Evolutionary conservation across 2,329 filamentous ascomycete species (phyloP), one percentile per base, ranked within the genome.

Genomic region (Chrysoporthe austroafricana): DNA sequence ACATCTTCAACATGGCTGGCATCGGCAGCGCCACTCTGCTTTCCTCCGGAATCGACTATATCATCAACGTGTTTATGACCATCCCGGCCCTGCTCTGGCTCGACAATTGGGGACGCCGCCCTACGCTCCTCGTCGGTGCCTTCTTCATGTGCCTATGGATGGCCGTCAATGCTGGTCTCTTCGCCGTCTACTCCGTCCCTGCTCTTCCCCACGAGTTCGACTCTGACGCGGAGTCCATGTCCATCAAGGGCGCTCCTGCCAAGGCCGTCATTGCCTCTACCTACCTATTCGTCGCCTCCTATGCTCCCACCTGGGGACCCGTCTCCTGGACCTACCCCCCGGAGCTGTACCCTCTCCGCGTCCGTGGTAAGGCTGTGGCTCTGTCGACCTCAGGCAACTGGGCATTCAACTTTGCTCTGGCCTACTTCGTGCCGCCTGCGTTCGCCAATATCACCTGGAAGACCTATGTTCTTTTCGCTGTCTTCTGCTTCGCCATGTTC

Each of bases 21-120:
- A 80, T 90, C n/a, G 79, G 77, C 1, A 84, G 86, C 72, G 84
- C 83, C 64, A 85, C 88, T 48, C 83, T 93, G 9, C 77, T 91
- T 57, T 85, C 90, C 8, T 90, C 88, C 21, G 88, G 86, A 11
- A 92, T 92, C 70, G 88, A 92, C 74, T 92, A 91, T 76, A 84
- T 94, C 73, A 92, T 95, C 81, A 94, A 94, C 76, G 91, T 95
- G 1, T 69, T 89, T 63, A 92, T 93, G 88, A 95, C 92, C 0
- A 76, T 94, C 3, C 90, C 91, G 0, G 91, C 91, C 1, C 84
- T 95, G 34, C 78, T 94, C 66, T 94, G 83, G 80, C 86, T 94
- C 73, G 92, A 96, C 72, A 83, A 84, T 66, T 92, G 90, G 88
- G 92, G 92, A 59, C 91, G 92, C 71, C 91, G 91, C 54, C 82